Percentiles rank a stretch among this genome's conserved stretches.
phyloP scores from a whole-genome alignment of 768 basidiomycete genomes.

The Goffeauzyma gilvescens region DNA sequence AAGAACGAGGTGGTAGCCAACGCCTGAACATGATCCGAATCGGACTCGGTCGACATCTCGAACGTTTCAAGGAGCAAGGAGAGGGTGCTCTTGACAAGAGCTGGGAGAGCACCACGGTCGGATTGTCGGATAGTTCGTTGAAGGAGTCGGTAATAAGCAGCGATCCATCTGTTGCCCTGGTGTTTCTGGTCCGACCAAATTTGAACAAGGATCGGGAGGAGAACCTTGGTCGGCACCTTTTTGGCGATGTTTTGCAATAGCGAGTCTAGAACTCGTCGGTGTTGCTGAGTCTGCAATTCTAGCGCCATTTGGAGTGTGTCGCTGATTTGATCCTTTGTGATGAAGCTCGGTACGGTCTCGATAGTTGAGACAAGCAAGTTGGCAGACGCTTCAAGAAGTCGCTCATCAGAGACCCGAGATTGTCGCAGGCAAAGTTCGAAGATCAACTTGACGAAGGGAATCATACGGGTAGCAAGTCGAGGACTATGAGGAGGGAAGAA shows the following conservation, averaged over 20 bases:
- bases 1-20: conserved; percentile 53
- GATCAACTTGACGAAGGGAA: conserved; percentile 62
- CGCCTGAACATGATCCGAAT: conserved; percentile 27
- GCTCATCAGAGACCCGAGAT: conserved; percentile 1
- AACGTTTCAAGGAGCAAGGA: conserved; percentile 63
- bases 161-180: too few relatives aligned
- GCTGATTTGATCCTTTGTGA: conserved; percentile 25
- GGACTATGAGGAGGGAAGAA: conserved; percentile 34
- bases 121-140: conserved; percentile 48
- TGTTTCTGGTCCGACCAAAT: conserved; percentile 31
- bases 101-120: conserved; percentile 45
- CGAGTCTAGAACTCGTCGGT: conserved; percentile 29
- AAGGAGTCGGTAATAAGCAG: conserved; percentile 54
- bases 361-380: conserved; percentile 51
- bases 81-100: conserved; percentile 50
- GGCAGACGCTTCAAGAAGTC: conserved; percentile 7
- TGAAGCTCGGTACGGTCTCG: conserved; percentile 57
- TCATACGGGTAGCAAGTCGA: conserved; percentile 67
- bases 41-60: conserved; percentile 37
- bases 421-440: too few relatives aligned
- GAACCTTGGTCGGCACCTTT: conserved; percentile 45
- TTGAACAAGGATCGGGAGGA: conserved; percentile 45
- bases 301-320: conserved; percentile 14
- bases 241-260: conserved; percentile 53
- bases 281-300: conserved; percentile 10